phyloP scores from a whole-genome alignment of 2,329 filamentous ascomycete species.

The Alternaria longipes region DNA sequence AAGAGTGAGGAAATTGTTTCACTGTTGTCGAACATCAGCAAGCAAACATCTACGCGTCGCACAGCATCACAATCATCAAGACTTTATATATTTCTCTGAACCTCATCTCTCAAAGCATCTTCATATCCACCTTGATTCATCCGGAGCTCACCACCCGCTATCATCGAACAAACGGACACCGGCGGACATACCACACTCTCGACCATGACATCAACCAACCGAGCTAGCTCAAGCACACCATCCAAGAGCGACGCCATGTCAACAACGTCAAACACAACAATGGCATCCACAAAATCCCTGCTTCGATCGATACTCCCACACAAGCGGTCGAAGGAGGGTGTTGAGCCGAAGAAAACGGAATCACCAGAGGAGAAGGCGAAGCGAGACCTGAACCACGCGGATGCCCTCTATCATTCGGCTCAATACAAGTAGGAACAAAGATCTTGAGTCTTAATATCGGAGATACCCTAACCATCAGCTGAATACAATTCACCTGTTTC shows the following conservation, averaged over 20 bases:
- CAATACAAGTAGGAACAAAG: neutral
- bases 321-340: constrained; percentile 11
- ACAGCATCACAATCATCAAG: neutral
- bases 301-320: constrained; percentile 34
- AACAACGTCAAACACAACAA: constrained; percentile 35
- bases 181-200: accelerated
- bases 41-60: neutral
- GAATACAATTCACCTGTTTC: neutral
- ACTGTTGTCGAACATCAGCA: neutral
- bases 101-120: neutral
- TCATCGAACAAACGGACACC: neutral
- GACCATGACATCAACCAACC: constrained; percentile 13
- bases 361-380: constrained; percentile 23
- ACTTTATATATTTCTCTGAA: neutral
- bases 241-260: constrained; percentile 28
- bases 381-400: constrained; percentile 21
- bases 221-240: constrained; percentile 1
- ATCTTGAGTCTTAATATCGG: neutral
- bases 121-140: neutral
- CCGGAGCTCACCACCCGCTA: neutral
- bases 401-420: constrained; percentile 23
- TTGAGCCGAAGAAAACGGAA: constrained; percentile 4
- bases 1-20: neutral
- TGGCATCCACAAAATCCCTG: constrained; percentile 33
- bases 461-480: too few species aligned